Evolutionary conservation across 2,329 filamentous ascomycete species (phyloP).

Genomic region (Apiospora kogelbergensis): DNA sequence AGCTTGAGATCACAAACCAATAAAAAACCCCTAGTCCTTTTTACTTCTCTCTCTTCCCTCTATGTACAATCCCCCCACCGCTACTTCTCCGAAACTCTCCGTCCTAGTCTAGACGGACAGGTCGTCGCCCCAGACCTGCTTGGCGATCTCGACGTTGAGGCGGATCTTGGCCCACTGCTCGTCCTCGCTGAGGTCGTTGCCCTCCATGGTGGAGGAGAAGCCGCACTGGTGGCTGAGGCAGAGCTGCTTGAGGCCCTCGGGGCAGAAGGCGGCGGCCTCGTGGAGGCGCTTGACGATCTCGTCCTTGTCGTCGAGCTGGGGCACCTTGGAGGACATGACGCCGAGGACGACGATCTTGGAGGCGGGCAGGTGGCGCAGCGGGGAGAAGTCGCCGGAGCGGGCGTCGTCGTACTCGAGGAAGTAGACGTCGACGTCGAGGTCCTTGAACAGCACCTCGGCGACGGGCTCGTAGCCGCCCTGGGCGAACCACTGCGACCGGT

Average conservation of each 20-base stretch:
- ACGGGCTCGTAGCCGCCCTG: slow-evolving; percentile 59
- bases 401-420: slow-evolving; percentile 62
- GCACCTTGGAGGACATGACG: slow-evolving; percentile 56
- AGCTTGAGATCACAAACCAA: slow-evolving; percentile 6
- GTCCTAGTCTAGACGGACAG: slow-evolving; percentile 21
- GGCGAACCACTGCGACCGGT: slow-evolving; percentile 57
- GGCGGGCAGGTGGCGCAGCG: slow-evolving; percentile 52
- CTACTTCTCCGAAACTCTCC: neutral
- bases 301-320: slow-evolving; percentile 51
- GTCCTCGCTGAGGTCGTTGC: slow-evolving; percentile 54
- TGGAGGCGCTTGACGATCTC: slow-evolving; percentile 38
- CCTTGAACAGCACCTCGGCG: slow-evolving; percentile 56
- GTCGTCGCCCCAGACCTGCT: slow-evolving; percentile 55
- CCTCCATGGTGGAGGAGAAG: slow-evolving; percentile 56
- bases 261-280: slow-evolving; percentile 47
- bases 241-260: slow-evolving; percentile 53
- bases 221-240: slow-evolving; percentile 59
- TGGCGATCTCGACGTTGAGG: slow-evolving; percentile 56
- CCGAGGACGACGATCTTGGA: slow-evolving; percentile 57
- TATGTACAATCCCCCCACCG: neutral
- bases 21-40: neutral
- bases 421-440: slow-evolving; percentile 57
- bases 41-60: neutral
- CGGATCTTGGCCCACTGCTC: slow-evolving; percentile 59
- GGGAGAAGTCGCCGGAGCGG: slow-evolving; percentile 54